These are phyloP conservation scores for Zymoseptoria pseudotritici DNA, from an alignment of 2,329 filamentous ascomycete genomes.

Conservation along the genomic window DNA sequence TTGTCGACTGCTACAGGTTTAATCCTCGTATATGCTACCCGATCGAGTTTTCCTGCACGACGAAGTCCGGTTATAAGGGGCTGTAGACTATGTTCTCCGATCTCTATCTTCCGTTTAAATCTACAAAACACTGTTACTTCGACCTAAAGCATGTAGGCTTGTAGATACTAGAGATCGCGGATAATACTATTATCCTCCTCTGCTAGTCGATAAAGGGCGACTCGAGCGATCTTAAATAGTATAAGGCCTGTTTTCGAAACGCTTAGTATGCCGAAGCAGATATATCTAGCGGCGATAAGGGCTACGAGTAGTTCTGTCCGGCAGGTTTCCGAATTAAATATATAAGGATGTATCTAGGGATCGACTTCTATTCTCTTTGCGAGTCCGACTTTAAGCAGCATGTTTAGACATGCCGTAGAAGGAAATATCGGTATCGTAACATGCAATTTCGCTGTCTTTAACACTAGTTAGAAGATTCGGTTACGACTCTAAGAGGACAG, in stretches of 20 bases:
- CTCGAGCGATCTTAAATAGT: constrained; percentile 27
- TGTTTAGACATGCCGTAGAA: constrained; percentile 24
- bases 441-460: constrained; percentile 24
- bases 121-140: constrained; percentile 13
- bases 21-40: constrained; percentile 9
- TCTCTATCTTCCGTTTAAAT: constrained; percentile 17
- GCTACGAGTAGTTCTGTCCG: constrained; percentile 25
- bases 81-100: constrained; percentile 16
- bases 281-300: constrained; percentile 26
- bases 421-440: constrained; percentile 28
- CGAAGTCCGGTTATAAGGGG: constrained; percentile 16
- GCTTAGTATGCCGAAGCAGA: constrained; percentile 28
- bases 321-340: constrained; percentile 20
- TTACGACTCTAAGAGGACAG: constrained; percentile 21
- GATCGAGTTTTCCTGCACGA: constrained; percentile 16
- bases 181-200: constrained; percentile 28
- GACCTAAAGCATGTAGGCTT: constrained; percentile 19
- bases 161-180: constrained; percentile 16
- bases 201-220: constrained; percentile 22
- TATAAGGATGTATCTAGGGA: constrained; percentile 30
- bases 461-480: constrained; percentile 27
- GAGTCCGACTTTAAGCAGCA: constrained; percentile 28
- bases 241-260: constrained; percentile 27
- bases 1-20: constrained; percentile 4
- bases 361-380: constrained; percentile 28